These are phyloP conservation scores for Verbascum thapsus DNA, from an alignment of 257 asterid species.

Conservation along the genomic window DNA sequence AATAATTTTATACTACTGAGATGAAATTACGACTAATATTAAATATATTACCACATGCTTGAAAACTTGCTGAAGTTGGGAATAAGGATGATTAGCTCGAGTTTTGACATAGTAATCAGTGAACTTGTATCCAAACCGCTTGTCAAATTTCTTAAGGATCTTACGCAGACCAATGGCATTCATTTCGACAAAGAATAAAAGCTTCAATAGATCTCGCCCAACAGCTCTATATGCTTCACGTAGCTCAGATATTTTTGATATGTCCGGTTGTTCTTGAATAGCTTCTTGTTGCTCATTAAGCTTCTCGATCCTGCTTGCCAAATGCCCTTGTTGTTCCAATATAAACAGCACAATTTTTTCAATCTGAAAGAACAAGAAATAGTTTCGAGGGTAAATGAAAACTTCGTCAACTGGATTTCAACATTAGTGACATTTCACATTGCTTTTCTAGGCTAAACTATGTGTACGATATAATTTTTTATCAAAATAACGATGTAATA, in stretches of 20 bases:
- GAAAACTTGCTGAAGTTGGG: slow-evolving; percentile 97
- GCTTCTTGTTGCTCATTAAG: slow-evolving; percentile 66
- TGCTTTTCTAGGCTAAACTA: no score
- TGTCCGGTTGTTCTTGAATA: slow-evolving; percentile 83
- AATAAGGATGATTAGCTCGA: slow-evolving; percentile 98
- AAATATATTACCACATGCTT: slow-evolving; percentile 90
- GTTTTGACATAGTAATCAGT: slow-evolving; percentile 94
- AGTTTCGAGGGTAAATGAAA: no score
- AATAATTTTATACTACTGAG: slow-evolving; percentile 15
- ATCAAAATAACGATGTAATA: no score
- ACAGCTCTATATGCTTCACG: slow-evolving; percentile 85
- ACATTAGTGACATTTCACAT: no score
- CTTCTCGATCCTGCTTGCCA: slow-evolving; percentile 72
- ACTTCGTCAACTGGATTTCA: no score
- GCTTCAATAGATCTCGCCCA: slow-evolving; percentile 85
- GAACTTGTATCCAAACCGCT: slow-evolving; percentile 85
- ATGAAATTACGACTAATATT: neutral
- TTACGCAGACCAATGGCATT: slow-evolving; percentile 92
- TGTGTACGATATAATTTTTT: no score
- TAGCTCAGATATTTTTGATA: slow-evolving; percentile 70
- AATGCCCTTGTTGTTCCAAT: slow-evolving; percentile 90
- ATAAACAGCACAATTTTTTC: slow-evolving; percentile 89
- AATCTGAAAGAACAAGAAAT: slow-evolving; percentile 55
- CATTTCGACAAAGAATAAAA: slow-evolving; percentile 82
- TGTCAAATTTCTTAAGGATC: slow-evolving; percentile 95